These are phyloP conservation scores for Fraxinus platypoda DNA, from an alignment of 305 asterid genomes.

Conservation along the genomic window DNA sequence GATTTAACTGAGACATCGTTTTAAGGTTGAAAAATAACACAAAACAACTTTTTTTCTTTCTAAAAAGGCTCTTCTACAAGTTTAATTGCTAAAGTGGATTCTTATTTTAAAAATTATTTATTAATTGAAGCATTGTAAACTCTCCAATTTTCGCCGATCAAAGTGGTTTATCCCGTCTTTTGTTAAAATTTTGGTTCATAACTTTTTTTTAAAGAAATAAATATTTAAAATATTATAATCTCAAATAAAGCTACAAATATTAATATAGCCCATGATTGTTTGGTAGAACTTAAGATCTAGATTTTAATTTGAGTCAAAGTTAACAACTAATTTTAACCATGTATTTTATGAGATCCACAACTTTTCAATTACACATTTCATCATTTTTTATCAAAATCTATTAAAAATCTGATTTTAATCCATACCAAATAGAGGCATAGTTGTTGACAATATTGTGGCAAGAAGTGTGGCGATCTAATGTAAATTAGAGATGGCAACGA, in stretches of 20 bases:
- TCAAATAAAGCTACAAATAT: neutral
- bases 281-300: no score
- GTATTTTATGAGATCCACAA: no score
- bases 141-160: neutral
- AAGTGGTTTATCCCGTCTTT: neutral
- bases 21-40: neutral
- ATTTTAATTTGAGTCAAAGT: no score
- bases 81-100: neutral
- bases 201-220: no score
- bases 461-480: neutral
- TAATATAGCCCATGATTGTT: no score
- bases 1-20: neutral
- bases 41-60: neutral
- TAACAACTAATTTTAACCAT: no score
- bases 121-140: neutral
- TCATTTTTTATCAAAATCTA: no score
- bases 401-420: no score
- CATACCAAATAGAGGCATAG: neutral
- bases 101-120: neutral
- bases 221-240: no score
- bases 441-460: neutral
- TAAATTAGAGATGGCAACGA: no score
- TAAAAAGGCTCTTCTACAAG: neutral
- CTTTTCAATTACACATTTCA: no score
- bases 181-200: neutral